Evolutionary conservation across 257 asterid genomes (phyloP).

Genomic region (Verbascum thapsus): DNA sequence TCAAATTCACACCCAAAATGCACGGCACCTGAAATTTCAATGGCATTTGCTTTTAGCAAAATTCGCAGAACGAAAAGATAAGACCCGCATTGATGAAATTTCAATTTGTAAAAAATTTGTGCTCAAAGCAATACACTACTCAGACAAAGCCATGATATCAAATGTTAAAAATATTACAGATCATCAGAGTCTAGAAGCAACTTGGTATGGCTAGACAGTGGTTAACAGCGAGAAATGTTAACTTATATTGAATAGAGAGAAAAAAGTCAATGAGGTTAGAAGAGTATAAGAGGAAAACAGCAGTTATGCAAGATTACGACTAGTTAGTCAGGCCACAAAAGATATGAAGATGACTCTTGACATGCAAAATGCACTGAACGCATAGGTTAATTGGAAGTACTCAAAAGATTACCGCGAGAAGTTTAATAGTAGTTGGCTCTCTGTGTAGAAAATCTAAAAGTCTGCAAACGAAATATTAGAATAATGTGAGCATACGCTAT

Average conservation of each 20-base stretch:
- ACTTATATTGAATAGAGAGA: conserved; percentile 10
- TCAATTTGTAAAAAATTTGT: not conserved
- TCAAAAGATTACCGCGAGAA: conserved; percentile 67
- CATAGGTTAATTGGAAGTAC: conserved; percentile 24
- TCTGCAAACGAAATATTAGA: conserved; percentile 48
- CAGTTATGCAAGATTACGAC: not conserved
- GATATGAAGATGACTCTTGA: not conserved
- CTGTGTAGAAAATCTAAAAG: conserved; percentile 67
- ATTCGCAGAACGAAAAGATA: not conserved
- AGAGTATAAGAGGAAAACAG: not conserved
- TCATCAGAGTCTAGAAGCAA: not conserved
- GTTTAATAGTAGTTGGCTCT: conserved; percentile 66
- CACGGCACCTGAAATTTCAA: conserved; percentile 75
- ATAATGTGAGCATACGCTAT: conserved; percentile 26
- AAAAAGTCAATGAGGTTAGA: conserved; percentile 10
- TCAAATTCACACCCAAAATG: conserved; percentile 73
- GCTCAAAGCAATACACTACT: not conserved
- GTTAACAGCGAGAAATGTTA: not conserved
- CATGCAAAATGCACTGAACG: not conserved
- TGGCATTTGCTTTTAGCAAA: conserved; percentile 24
- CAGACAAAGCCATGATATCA: conserved; percentile 3
- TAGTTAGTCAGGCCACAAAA: not conserved
- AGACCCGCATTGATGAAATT: not conserved
- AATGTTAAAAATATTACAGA: conserved; percentile 4
- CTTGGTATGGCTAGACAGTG: not conserved